Conservation (phyloP, 2,329 filamentous ascomycete species). For the Talaromyces verruculosus region DNA sequence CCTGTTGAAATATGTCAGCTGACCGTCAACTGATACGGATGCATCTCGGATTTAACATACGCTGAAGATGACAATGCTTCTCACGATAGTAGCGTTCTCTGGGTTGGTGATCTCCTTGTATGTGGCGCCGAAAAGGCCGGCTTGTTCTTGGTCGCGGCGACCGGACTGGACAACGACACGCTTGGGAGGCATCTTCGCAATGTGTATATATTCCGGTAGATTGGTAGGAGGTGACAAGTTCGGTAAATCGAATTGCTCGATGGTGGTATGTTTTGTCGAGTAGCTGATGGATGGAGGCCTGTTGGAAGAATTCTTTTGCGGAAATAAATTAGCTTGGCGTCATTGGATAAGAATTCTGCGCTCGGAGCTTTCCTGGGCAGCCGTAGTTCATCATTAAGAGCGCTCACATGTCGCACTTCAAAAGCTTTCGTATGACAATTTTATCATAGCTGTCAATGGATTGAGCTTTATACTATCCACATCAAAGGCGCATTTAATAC, state of each 20-base stretch:
- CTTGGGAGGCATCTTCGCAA: slow-evolving; percentile 62
- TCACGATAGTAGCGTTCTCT: slow-evolving; percentile 68
- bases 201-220: background rate
- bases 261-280: background rate
- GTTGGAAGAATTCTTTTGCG: slow-evolving; percentile 36
- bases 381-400: slow-evolving; percentile 29
- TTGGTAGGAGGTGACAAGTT: background rate
- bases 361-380: slow-evolving; percentile 31
- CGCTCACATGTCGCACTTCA: background rate
- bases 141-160: slow-evolving; percentile 38
- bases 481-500: no score
- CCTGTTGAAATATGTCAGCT: slow-evolving; percentile 44
- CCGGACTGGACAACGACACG: slow-evolving; percentile 54
- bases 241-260: background rate
- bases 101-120: slow-evolving; percentile 64
- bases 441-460: background rate
- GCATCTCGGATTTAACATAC: slow-evolving; percentile 48
- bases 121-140: slow-evolving; percentile 56
- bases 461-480: background rate
- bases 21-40: background rate
- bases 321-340: slow-evolving; percentile 29
- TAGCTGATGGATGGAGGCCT: slow-evolving; percentile 8
- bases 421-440: background rate
- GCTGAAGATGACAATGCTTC: slow-evolving; percentile 66
- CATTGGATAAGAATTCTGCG: slow-evolving; percentile 28